Evolutionary conservation across 768 basidiomycete genomes (phyloP).

Genomic region (Chalciporus pseudorubinellus): DNA sequence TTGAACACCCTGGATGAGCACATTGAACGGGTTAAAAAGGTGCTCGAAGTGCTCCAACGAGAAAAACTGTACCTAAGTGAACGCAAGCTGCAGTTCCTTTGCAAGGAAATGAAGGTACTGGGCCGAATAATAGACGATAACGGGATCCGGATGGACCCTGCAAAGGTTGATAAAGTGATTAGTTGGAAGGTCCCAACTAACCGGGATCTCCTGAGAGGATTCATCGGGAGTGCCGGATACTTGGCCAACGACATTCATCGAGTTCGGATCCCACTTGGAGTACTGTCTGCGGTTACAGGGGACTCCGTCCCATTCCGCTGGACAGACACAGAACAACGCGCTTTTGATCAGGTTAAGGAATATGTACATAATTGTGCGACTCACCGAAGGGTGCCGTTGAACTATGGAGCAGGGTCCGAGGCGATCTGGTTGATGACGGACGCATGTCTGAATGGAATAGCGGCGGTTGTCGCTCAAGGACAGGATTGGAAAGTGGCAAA

Average conservation of each 20-base stretch:
- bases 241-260: neutral
- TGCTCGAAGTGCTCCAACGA: slow-evolving; percentile 33
- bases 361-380: neutral
- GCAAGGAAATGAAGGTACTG: slow-evolving; percentile 28
- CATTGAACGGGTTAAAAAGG: slow-evolving; percentile 27
- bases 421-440: slow-evolving; percentile 2
- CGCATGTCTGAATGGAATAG: neutral
- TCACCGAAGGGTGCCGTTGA: neutral
- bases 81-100: slow-evolving; percentile 36
- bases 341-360: neutral
- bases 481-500: neutral
- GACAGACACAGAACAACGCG: neutral
- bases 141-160: slow-evolving; percentile 42
- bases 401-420: neutral
- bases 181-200: slow-evolving; percentile 5
- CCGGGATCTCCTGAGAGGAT: neutral
- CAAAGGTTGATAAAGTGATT: slow-evolving; percentile 39
- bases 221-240: neutral
- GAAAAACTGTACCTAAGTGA: slow-evolving; percentile 38
- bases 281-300: no score
- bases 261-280: no score
- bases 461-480: neutral
- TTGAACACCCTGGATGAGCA: slow-evolving; percentile 28
- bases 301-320: no score
- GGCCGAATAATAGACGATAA: slow-evolving; percentile 36